Evolutionary conservation across 2,329 filamentous ascomycete genomes (phyloP).

Genomic region (Cladosporium sp.): DNA sequence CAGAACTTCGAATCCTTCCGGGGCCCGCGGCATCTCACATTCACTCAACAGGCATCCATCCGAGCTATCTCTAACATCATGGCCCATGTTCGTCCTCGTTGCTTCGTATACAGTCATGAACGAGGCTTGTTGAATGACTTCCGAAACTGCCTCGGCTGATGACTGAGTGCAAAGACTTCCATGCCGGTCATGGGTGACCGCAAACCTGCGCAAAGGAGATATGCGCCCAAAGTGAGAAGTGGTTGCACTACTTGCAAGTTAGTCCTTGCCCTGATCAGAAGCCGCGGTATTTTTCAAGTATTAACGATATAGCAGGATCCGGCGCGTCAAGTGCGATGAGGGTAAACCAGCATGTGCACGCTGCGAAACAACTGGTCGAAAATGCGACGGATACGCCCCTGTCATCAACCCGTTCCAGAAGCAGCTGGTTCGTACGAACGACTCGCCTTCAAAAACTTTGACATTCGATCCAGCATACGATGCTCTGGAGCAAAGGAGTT

Average conservation of each 20-base stretch:
- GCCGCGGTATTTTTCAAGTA: not conserved
- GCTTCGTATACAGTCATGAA: not conserved
- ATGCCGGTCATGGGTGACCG: constrained; percentile 6
- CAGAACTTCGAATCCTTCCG: constrained; percentile 5
- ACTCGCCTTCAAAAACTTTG: constrained; percentile 16
- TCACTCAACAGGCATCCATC: not conserved
- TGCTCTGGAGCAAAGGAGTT: constrained; percentile 26
- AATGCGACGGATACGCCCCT: constrained; percentile 52
- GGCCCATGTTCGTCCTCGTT: not conserved
- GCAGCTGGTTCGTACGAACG: constrained; percentile 13
- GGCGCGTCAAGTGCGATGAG: constrained; percentile 28
- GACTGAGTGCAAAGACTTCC: not conserved
- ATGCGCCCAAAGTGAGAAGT: constrained; percentile 21
- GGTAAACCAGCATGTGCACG: constrained; percentile 49
- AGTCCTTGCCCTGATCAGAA: constrained; percentile 33
- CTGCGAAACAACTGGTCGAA: constrained; percentile 53
- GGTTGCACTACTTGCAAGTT: constrained; percentile 56
- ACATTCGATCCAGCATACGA: constrained; percentile 21
- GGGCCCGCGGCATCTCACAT: not conserved
- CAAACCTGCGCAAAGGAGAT: constrained; percentile 8
- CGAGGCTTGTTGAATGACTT: not conserved
- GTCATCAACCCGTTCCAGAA: constrained; percentile 14
- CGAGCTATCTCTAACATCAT: not conserved
- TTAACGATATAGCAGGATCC: constrained; percentile 37
- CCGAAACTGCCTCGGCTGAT: not conserved